phyloP scores from a whole-genome alignment of 805 yeast genomes.

The Sporopachydermia quercuum region DNA sequence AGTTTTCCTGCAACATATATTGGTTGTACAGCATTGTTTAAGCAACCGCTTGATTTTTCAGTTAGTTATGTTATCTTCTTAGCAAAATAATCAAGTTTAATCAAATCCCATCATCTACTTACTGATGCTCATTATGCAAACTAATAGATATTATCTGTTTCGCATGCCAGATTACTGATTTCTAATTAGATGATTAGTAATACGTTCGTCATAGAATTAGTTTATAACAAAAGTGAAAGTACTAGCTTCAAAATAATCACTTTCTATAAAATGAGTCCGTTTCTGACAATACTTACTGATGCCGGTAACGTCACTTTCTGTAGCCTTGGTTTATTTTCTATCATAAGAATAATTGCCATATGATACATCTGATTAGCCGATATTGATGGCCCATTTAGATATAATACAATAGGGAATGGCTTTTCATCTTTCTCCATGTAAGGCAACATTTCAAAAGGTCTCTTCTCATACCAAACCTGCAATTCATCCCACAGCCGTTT shows the following conservation, averaged over 20 bases:
- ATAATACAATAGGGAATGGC: conserved; percentile 25
- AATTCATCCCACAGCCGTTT: conserved; percentile 25
- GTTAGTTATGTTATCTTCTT: conserved; percentile 1
- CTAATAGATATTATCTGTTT: conserved; percentile 24
- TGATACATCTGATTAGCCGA: conserved; percentile 25
- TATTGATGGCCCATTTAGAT: conserved; percentile 22
- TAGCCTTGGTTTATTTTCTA: conserved; percentile 25
- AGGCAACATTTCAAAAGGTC: conserved; percentile 23
- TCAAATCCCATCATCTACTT: background rate
- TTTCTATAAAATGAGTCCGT: no score
- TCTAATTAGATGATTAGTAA: no score
- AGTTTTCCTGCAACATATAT: conserved; percentile 17
- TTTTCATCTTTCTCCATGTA: conserved; percentile 17
- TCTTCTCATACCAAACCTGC: conserved; percentile 22
- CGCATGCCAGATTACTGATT: conserved; percentile 25
- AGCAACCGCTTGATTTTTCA: conserved; percentile 12
- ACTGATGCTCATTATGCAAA: conserved; percentile 16
- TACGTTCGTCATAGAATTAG: no score
- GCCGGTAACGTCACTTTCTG: conserved; percentile 14
- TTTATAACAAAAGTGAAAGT: no score
- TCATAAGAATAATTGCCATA: conserved; percentile 23
- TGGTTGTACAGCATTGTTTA: conserved; percentile 17
- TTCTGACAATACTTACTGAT: background rate
- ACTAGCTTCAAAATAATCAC: no score
- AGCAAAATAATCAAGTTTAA: background rate